These are phyloP conservation scores for Pulveroboletus sp. DNA, from an alignment of 1,284 basidiomycete species.

Conservation along the genomic window DNA sequence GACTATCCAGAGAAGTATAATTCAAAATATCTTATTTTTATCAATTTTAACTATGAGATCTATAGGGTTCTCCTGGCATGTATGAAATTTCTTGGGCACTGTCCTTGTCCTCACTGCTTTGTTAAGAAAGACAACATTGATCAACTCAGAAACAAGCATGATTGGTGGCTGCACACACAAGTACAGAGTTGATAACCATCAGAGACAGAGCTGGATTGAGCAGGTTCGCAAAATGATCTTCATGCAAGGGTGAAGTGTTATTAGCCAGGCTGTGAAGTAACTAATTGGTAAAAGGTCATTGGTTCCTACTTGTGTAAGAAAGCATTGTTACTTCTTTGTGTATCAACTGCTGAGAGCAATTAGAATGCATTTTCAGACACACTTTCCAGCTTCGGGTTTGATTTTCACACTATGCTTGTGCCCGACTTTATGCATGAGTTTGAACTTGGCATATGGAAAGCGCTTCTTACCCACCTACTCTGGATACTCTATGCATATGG, in stretches of 20 bases:
- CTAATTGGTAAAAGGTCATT: conserved; percentile 1
- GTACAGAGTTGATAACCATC: background rate
- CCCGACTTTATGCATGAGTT: background rate
- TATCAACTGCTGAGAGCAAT: background rate
- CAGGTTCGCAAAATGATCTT: background rate
- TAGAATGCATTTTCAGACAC: conserved; percentile 17
- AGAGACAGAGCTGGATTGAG: background rate
- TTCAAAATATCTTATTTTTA: background rate
- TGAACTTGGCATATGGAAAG: background rate
- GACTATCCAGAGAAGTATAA: conserved; percentile 32
- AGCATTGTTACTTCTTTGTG: background rate
- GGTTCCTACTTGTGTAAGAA: conserved; percentile 4
- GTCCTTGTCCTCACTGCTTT: conserved; percentile 29
- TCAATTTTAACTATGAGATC: too few relatives aligned
- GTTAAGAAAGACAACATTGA: conserved; percentile 17
- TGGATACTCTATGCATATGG: background rate
- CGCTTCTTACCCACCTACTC: background rate
- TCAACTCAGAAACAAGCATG: conserved; percentile 1
- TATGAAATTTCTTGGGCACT: conserved; percentile 22
- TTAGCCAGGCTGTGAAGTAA: background rate
- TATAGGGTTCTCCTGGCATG: conserved; percentile 29
- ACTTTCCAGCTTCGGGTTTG: conserved; percentile 1
- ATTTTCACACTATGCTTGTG: conserved; percentile 6
- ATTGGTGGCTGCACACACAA: background rate
- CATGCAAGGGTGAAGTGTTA: background rate